These are phyloP conservation scores for Trypanosoma avium DNA, from an alignment of 208 protist genomes.

Conservation along the genomic window DNA sequence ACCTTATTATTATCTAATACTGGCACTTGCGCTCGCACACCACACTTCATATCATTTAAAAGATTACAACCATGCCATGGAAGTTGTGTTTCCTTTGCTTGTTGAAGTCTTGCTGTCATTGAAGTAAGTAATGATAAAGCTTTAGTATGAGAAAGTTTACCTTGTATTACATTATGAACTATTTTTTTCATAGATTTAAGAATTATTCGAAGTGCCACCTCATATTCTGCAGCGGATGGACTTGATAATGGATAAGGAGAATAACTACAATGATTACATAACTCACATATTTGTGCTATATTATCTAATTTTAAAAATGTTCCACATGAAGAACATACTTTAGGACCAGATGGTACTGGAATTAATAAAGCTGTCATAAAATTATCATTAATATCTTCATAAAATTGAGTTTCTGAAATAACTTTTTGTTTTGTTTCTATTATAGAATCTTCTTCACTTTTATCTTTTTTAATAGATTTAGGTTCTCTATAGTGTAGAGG, in stretches of 20 bases:
- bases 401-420: not conserved
- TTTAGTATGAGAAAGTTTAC: not conserved
- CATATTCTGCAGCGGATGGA: conserved; percentile 4
- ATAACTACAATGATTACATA: conserved; percentile 17
- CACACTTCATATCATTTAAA: conserved; percentile 33
- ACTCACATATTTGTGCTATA: conserved; percentile 16
- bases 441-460: not conserved
- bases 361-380: conserved; percentile 19
- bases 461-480: not conserved
- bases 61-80: conserved; percentile 68
- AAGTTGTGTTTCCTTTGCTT: conserved; percentile 35
- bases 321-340: conserved; percentile 19
- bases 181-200: conserved; percentile 14
- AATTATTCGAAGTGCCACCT: conserved; percentile 15
- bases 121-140: conserved; percentile 12
- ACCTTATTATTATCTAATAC: conserved; percentile 38
- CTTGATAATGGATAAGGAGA: not conserved
- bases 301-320: conserved; percentile 20
- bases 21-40: conserved; percentile 33
- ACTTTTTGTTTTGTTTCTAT: not conserved
- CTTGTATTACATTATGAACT: not conserved
- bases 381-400: not conserved
- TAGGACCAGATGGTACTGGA: conserved; percentile 2
- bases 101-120: conserved; percentile 3
- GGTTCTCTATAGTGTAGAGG: conserved; percentile 19